Evolutionary conservation across 805 yeast genomes (phyloP).

Genomic region (Yamadazyma philogaea): DNA sequence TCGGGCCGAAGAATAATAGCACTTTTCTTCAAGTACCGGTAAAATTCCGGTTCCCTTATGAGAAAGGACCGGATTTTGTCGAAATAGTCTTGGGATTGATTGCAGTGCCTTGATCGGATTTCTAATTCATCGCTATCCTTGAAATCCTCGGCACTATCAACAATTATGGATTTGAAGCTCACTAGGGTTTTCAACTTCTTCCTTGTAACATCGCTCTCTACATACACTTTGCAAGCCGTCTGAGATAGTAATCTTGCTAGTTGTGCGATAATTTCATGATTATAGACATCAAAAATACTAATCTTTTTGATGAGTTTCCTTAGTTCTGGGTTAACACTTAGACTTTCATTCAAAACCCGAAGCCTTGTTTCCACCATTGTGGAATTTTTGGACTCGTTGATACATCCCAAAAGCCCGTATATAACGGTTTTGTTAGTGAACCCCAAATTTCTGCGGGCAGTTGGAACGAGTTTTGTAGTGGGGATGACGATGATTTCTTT

Average conservation of each 20-base stretch:
- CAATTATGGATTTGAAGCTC: conserved; percentile 17
- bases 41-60: conserved; percentile 1
- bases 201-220: conserved; percentile 12
- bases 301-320: conserved; percentile 19
- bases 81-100: neutral
- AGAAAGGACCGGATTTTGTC: neutral
- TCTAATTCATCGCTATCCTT: conserved; percentile 10
- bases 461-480: conserved; percentile 2
- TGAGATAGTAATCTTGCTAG: conserved; percentile 7
- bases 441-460: conserved; percentile 17
- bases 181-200: conserved; percentile 6
- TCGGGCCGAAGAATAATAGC: conserved; percentile 3
- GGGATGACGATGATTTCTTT: conserved; percentile 17
- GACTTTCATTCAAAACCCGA: conserved; percentile 21
- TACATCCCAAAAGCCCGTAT: conserved; percentile 20
- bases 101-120: conserved; percentile 6
- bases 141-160: conserved; percentile 18
- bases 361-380: conserved; percentile 14
- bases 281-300: conserved; percentile 15
- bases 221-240: conserved; percentile 9
- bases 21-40: neutral
- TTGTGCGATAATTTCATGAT: conserved; percentile 2
- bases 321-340: conserved; percentile 27
- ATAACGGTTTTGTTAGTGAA: conserved; percentile 23
- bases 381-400: conserved; percentile 3